These are phyloP conservation scores for Calonectria multiphialidica DNA, from an alignment of 2,329 filamentous ascomycete species.

Conservation along the genomic window DNA sequence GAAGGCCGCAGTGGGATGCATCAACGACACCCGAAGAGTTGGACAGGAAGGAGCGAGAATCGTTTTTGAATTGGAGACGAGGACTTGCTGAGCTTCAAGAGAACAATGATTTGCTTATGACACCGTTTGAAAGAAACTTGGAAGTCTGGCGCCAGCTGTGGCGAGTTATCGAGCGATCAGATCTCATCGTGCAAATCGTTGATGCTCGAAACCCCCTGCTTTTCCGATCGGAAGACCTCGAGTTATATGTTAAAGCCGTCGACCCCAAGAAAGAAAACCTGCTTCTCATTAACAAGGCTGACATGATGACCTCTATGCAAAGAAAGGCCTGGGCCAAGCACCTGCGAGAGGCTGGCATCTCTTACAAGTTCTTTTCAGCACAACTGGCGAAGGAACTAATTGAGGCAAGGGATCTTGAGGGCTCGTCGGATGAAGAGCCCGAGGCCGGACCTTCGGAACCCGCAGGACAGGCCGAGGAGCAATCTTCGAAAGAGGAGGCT, in stretches of 20 bases:
- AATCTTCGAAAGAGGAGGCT: conserved; percentile 27
- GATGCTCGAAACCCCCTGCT: conserved; percentile 95
- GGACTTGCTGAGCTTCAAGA: conserved; percentile 94
- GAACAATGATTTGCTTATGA: conserved; percentile 94
- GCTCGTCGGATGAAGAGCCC: conserved; percentile 57
- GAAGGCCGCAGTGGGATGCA: conserved; percentile 89
- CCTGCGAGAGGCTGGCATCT: conserved; percentile 83
- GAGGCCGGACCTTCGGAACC: conserved; percentile 33
- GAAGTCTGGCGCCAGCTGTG: conserved; percentile 99
- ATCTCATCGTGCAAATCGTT: conserved; percentile 97
- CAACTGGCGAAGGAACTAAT: conserved; percentile 90
- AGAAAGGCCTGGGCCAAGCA: conserved; percentile 87
- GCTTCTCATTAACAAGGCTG: conserved; percentile 96
- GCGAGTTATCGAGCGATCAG: conserved; percentile 97
- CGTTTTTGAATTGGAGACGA: conserved; percentile 88
- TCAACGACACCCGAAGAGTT: conserved; percentile 86
- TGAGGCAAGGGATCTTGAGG: conserved; percentile 74
- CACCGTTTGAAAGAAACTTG: conserved; percentile 95
- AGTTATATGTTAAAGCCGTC: conserved; percentile 94
- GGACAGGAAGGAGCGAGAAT: conserved; percentile 82
- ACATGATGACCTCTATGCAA: conserved; percentile 96
- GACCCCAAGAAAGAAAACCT: conserved; percentile 90
- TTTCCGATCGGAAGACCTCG: conserved; percentile 94
- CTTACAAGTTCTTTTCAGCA: conserved; percentile 97
- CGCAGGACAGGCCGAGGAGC: conserved; percentile 36